Percentiles rank a stretch among this genome's conserved stretches.
phyloP scores from a whole-genome alignment of 345 rosid species.

The Leavenworthia alabamica region DNA sequence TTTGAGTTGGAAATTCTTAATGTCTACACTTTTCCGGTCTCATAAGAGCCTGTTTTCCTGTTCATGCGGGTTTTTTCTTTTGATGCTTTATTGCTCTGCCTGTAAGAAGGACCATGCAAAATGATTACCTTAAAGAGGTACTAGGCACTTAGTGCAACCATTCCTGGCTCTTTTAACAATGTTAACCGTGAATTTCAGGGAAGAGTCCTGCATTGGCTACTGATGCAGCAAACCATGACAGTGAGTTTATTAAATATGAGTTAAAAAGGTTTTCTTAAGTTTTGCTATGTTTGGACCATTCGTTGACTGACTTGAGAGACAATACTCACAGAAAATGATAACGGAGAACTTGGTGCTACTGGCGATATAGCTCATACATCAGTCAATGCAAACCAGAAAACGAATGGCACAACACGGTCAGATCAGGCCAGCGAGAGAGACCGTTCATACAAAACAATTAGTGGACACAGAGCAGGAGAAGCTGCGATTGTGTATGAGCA shows the following conservation, averaged over 20 bases:
- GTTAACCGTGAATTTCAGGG: conserved; percentile 32
- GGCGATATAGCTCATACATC: conserved; percentile 23
- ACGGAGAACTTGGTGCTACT: conserved; percentile 33
- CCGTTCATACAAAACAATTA: conserved; percentile 48
- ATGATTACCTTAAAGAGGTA: neutral
- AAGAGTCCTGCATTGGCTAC: conserved; percentile 34
- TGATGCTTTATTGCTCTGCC: neutral
- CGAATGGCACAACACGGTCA: conserved; percentile 46
- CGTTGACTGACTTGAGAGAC: neutral
- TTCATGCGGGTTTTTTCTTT: neutral
- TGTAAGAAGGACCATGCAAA: neutral
- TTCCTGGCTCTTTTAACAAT: neutral
- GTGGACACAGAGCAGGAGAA: conserved; percentile 35
- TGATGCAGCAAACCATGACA: conserved; percentile 35
- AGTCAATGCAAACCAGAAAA: conserved; percentile 40
- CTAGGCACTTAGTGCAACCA: neutral
- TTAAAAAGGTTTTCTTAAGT: neutral
- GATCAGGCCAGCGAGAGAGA: conserved; percentile 47
- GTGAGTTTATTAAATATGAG: conserved; percentile 27
- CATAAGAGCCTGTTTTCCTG: neutral
- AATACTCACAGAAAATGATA: conserved; percentile 40
- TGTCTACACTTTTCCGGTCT: neutral
- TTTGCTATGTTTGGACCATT: neutral
- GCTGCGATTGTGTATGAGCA: conserved; percentile 18
- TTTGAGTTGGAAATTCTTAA: neutral